These are phyloP conservation scores for Boletus rubescentipes DNA, from an alignment of 768 basidiomycete genomes.

Conservation along the genomic window DNA sequence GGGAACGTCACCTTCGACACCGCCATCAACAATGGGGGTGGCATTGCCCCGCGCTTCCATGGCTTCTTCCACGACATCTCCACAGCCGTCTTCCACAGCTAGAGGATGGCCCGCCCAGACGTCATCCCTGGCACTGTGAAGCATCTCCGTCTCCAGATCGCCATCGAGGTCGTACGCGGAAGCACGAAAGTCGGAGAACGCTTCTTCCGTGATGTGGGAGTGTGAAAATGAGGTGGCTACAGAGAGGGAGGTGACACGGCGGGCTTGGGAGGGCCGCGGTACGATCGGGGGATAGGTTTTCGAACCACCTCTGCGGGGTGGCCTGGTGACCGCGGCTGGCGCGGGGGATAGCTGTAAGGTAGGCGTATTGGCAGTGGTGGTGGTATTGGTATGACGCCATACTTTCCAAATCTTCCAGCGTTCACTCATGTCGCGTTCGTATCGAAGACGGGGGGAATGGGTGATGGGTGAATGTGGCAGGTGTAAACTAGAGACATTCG, in stretches of 20 bases:
- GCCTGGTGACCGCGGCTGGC: neutral
- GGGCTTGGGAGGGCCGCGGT: slow-evolving; percentile 11
- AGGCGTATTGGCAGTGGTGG: neutral
- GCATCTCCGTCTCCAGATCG: slow-evolving; percentile 27
- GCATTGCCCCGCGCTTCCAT: slow-evolving; percentile 3
- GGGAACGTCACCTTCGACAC: slow-evolving; percentile 7
- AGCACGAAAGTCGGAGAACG: slow-evolving; percentile 18
- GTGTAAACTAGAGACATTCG: neutral
- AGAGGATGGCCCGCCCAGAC: slow-evolving; percentile 10
- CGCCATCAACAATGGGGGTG: neutral
- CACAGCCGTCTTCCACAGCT: slow-evolving; percentile 12
- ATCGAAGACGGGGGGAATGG: neutral
- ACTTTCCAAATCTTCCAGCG: slow-evolving; percentile 20
- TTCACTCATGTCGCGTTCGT: slow-evolving; percentile 2
- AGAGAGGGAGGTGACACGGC: slow-evolving; percentile 22
- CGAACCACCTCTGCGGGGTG: neutral
- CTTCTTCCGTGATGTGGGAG: slow-evolving; percentile 27
- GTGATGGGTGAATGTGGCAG: neutral
- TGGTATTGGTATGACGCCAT: slow-evolving; percentile 2
- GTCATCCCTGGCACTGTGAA: slow-evolving; percentile 24
- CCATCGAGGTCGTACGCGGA: slow-evolving; percentile 28
- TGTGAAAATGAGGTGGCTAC: slow-evolving; percentile 23
- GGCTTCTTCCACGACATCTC: neutral
- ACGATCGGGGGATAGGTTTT: neutral
- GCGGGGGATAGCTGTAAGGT: neutral